Evolutionary conservation across 768 basidiomycete genomes (phyloP).

Genomic region (Xerocomellus chrysenteron): DNA sequence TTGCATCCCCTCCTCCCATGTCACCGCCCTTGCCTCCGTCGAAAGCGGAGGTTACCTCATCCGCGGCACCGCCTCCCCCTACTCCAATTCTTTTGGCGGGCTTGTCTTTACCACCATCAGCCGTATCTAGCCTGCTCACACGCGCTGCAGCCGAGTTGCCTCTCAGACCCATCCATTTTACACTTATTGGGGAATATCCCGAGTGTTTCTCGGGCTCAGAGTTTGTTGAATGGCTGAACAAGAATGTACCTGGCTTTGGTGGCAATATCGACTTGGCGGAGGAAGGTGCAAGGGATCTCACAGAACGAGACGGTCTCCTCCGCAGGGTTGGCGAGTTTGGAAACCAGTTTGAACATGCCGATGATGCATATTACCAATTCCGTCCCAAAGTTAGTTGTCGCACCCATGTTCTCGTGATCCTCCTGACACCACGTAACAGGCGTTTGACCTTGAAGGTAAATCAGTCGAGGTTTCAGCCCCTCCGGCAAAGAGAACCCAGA

Average conservation of each 20-base stretch:
- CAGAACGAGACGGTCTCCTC: slow-evolving; percentile 53
- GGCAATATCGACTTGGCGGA: slow-evolving; percentile 79
- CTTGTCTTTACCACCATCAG: slow-evolving; percentile 59
- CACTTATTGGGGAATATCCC: slow-evolving; percentile 79
- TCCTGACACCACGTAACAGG: slow-evolving; percentile 22
- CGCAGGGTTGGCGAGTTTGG: slow-evolving; percentile 81
- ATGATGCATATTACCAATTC: slow-evolving; percentile 85
- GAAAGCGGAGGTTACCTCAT: slow-evolving; percentile 37
- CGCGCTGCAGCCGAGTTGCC: slow-evolving; percentile 73
- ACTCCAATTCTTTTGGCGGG: slow-evolving; percentile 74
- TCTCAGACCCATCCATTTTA: slow-evolving; percentile 69
- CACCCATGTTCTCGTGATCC: slow-evolving; percentile 19
- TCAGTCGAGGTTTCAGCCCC: slow-evolving; percentile 19
- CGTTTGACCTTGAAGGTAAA: slow-evolving; percentile 31
- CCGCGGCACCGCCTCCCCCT: slow-evolving; percentile 40
- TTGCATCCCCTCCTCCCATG: slow-evolving; percentile 59
- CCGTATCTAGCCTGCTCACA: slow-evolving; percentile 66
- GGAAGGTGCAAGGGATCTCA: slow-evolving; percentile 57
- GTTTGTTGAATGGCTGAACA: slow-evolving; percentile 80
- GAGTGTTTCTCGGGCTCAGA: slow-evolving; percentile 90
- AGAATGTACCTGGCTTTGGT: slow-evolving; percentile 73
- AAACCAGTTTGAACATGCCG: slow-evolving; percentile 73
- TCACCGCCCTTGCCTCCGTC: slow-evolving; percentile 58
- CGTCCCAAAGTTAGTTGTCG: slow-evolving; percentile 59
- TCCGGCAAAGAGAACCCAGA: slow-evolving; percentile 33